Conservation (phyloP, 441 rosid genomes). For the Capsella rubella region DNA sequence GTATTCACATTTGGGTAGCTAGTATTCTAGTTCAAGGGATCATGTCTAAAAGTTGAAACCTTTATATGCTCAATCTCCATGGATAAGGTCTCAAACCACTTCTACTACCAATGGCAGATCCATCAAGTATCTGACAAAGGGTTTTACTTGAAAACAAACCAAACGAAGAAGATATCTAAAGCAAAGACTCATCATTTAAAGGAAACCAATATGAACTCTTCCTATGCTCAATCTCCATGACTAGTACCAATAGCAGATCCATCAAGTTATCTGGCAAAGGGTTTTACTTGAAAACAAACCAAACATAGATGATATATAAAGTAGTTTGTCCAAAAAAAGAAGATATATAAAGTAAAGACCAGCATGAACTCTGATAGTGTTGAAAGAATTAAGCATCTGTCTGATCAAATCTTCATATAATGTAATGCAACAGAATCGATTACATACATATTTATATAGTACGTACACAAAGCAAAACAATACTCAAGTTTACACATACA, state of each 20-base stretch:
- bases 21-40: neutral
- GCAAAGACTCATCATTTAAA: neutral
- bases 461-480: conserved; percentile 9
- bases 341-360: neutral
- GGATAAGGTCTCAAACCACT: conserved; percentile 9
- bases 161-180: conserved; percentile 20
- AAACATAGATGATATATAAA: conserved; percentile 14
- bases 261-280: neutral
- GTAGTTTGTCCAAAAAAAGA: too few relatives aligned
- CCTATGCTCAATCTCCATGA: conserved; percentile 6
- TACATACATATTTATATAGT: neutral
- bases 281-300: neutral
- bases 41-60: neutral
- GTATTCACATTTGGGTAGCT: neutral
- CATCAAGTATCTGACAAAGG: neutral
- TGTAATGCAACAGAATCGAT: conserved; percentile 1
- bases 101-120: conserved; percentile 6
- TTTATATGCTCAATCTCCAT: conserved; percentile 7
- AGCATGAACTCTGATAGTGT: neutral
- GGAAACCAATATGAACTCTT: neutral
- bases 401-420: neutral
- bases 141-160: neutral
- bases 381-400: neutral
- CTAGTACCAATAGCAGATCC: conserved; percentile 7
- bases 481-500: conserved; percentile 33